phyloP scores from a whole-genome alignment of 148 eudicot species.

The Fagopyrum esculentum region DNA sequence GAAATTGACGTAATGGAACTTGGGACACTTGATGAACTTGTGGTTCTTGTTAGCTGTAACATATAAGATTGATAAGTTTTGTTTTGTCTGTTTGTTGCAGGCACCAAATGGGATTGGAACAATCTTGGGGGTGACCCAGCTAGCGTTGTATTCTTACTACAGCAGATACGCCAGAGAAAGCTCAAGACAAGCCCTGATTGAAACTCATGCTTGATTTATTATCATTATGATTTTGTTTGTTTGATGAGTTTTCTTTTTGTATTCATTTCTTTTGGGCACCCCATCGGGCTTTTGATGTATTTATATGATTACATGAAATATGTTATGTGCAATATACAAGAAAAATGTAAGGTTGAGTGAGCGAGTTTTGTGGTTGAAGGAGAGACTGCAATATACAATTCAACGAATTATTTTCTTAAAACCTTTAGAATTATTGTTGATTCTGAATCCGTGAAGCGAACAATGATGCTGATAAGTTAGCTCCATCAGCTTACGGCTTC shows the following conservation, averaged over 20 bases:
- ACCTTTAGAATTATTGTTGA: too few species aligned
- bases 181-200: slow-evolving; percentile 32
- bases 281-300: background rate
- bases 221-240: background rate
- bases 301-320: background rate
- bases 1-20: background rate
- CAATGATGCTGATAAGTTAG: too few species aligned
- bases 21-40: background rate
- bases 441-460: too few species aligned
- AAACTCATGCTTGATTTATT: slow-evolving; percentile 19
- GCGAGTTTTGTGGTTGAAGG: too few species aligned
- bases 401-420: too few species aligned
- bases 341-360: background rate
- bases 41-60: background rate
- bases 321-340: background rate
- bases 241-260: background rate
- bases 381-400: too few species aligned
- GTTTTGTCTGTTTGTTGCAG: slow-evolving; percentile 17
- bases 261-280: background rate
- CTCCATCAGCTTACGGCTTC: too few species aligned
- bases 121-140: slow-evolving; percentile 28
- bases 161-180: slow-evolving; percentile 16
- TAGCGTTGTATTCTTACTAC: slow-evolving; percentile 34
- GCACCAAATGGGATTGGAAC: slow-evolving; percentile 49
- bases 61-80: background rate